phyloP scores from a whole-genome alignment of 1,284 basidiomycete genomes.

The Cutaneotrichosporon cutaneum region DNA sequence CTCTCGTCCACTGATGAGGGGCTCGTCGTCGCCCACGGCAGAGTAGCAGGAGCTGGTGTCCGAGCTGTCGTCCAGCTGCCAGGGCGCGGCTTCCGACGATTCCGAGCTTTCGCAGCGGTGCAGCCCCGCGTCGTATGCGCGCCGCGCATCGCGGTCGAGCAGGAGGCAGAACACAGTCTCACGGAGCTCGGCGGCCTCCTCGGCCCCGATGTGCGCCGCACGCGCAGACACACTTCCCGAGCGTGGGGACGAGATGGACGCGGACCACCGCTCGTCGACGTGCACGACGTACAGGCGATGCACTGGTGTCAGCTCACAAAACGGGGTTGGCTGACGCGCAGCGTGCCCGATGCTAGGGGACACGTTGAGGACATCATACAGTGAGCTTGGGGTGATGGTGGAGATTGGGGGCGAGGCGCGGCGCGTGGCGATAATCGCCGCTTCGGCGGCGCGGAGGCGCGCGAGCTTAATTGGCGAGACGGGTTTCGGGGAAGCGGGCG shows the following conservation, averaged over 20 bases:
- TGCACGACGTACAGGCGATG: background rate
- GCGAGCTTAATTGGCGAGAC: background rate
- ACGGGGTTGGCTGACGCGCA: background rate
- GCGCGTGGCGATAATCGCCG: background rate
- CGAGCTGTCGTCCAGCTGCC: too few species aligned
- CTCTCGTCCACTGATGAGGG: too few species aligned
- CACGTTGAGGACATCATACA: background rate
- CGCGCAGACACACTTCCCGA: too few species aligned
- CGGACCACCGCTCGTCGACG: background rate
- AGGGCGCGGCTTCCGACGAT: too few species aligned
- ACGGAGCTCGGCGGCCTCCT: background rate
- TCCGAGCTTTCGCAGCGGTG: background rate
- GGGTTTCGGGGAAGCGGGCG: too few species aligned
- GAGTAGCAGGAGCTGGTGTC: too few species aligned
- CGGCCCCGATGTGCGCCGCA: background rate
- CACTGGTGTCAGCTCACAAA: background rate
- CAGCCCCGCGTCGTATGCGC: background rate
- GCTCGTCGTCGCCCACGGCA: too few species aligned
- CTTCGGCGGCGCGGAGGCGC: background rate
- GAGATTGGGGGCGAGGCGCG: background rate
- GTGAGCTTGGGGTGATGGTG: background rate
- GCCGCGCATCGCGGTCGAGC: background rate
- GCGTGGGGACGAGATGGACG: background rate
- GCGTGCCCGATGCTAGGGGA: background rate
- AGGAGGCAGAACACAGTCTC: background rate